These are phyloP conservation scores for Dendrocalamus latiflorus DNA, from an alignment of 202 grass and related monocot genomes.

Conservation along the genomic window DNA sequence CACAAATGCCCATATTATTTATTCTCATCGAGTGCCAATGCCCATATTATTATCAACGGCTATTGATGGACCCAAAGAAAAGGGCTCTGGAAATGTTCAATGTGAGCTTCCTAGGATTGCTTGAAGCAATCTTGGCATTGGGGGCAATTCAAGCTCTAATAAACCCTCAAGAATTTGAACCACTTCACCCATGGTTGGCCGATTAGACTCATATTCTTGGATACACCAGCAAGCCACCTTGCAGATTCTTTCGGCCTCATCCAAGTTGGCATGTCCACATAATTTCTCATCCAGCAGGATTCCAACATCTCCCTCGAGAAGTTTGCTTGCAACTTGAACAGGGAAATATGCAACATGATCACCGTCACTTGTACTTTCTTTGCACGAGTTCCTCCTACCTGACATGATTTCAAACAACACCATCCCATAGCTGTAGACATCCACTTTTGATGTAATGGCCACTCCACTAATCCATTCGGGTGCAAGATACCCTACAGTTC, in stretches of 20 bases:
- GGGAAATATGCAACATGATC: not conserved
- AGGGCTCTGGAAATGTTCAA: too few species aligned
- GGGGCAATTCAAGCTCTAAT: not conserved
- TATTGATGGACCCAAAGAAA: too few species aligned
- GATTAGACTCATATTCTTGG: not conserved
- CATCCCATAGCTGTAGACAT: too few species aligned
- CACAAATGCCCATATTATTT: not conserved
- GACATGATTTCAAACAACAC: not conserved
- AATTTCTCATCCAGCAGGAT: not conserved
- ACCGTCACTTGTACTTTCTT: fast-evolving
- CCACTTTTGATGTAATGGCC: too few species aligned
- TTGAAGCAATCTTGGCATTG: not conserved
- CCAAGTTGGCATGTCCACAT: not conserved
- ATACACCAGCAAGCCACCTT: not conserved
- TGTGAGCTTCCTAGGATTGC: too few species aligned
- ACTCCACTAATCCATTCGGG: too few species aligned
- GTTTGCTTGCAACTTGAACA: not conserved
- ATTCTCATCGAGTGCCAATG: not conserved
- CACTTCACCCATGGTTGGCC: not conserved
- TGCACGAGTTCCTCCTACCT: too few species aligned
- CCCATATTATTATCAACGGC: too few species aligned
- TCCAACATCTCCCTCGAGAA: not conserved
- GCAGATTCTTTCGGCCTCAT: not conserved
- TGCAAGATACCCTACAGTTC: too few species aligned
- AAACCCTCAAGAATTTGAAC: not conserved